Conservation (phyloP, 768 basidiomycete genomes). For the Rhodotorula paludigena region DNA sequence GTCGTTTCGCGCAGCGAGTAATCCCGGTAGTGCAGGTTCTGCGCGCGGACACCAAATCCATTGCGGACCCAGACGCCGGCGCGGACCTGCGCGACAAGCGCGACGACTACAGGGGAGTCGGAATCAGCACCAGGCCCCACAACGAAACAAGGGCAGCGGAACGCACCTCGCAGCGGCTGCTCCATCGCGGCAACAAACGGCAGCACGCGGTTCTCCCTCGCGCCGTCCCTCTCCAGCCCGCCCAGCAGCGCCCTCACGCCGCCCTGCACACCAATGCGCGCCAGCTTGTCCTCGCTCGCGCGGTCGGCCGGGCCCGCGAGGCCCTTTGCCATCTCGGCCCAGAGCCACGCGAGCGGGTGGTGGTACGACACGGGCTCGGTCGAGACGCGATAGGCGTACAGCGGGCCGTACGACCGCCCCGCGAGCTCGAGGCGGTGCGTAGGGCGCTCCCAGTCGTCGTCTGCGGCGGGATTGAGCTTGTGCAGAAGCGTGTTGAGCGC, state of each 20-base stretch:
- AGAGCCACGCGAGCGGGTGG: constrained; percentile 83
- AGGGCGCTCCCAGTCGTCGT: not conserved
- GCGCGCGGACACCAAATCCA: constrained; percentile 89
- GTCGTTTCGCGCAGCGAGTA: constrained; percentile 92
- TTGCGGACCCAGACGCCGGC: constrained; percentile 97
- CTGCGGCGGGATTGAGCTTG: no score
- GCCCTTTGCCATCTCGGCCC: constrained; percentile 78
- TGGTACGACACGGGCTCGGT: constrained; percentile 83
- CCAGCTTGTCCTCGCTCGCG: not conserved
- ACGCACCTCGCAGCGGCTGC: constrained; percentile 58
- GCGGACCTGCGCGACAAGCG: constrained; percentile 90
- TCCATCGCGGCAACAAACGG: constrained; percentile 54
- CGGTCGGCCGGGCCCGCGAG: not conserved
- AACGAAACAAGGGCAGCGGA: no score
- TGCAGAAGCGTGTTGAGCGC: constrained; percentile 6
- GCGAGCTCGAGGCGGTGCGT: not conserved
- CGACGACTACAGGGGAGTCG: constrained; percentile 47
- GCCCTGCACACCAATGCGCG: not conserved
- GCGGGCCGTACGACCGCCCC: not conserved
- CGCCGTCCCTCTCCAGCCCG: constrained; percentile 26
- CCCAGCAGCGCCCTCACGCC: constrained; percentile 55
- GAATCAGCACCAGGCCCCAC: not conserved
- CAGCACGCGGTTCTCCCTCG: no score
- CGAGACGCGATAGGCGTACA: constrained; percentile 56
- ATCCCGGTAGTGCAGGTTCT: constrained; percentile 91